These are phyloP conservation scores for Triticum dicoccoides DNA, from an alignment of 176 grass and related monocot genomes.

Conservation along the genomic window DNA sequence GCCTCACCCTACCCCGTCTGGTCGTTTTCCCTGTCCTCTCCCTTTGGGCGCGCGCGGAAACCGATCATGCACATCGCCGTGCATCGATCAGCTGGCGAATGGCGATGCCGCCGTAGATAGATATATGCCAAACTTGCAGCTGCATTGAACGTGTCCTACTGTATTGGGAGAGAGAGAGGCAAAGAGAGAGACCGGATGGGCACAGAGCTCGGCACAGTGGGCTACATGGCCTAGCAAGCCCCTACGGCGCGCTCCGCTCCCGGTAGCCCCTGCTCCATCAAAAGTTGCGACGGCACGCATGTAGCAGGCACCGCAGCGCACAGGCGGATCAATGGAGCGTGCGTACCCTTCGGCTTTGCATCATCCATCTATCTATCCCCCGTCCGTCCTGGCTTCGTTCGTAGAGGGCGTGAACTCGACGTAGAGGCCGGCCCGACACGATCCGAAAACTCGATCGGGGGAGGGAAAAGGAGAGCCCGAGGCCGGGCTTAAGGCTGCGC, in stretches of 20 bases:
- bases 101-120: too few species aligned
- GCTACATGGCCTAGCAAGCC: not conserved
- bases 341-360: too few species aligned
- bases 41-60: conserved; percentile 21
- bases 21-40: conserved; percentile 30
- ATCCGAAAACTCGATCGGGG: not conserved
- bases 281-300: conserved; percentile 42
- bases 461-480: not conserved
- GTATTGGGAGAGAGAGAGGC: not conserved
- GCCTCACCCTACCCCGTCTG: not conserved
- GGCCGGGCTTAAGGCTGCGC: conserved; percentile 12
- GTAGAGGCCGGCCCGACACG: conserved; percentile 3
- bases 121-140: not conserved
- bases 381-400: too few species aligned
- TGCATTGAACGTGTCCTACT: not conserved
- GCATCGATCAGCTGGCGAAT: too few species aligned
- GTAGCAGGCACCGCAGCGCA: conserved; percentile 19
- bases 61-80: not conserved
- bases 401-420: too few species aligned
- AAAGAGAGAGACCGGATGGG: not conserved
- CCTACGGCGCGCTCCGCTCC: not conserved
- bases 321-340: not conserved
- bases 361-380: too few species aligned
- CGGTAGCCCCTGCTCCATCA: conserved; percentile 22
- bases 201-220: not conserved